A percentile compares a stretch with the other conserved stretches of the same genome.
Conservation (phyloP, 1,284 basidiomycete species). For the Mycosarcoma maydis region DNA sequence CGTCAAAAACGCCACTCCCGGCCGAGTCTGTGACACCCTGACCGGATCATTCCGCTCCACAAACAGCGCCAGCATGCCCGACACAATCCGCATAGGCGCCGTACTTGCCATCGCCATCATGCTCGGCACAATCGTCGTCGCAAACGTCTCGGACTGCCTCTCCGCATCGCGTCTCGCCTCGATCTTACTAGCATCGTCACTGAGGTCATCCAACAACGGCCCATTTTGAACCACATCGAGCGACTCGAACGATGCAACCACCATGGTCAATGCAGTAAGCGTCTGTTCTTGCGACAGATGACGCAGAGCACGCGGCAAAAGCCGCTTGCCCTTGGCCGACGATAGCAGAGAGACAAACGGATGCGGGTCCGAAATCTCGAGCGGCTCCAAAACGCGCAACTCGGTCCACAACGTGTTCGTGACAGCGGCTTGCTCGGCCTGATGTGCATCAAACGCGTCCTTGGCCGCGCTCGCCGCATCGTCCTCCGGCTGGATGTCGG, state of each 20-base stretch:
- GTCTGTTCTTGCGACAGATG: slow-evolving; percentile 82
- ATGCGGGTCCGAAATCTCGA: slow-evolving; percentile 95
- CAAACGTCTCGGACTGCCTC: slow-evolving; percentile 86
- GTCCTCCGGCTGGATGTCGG: slow-evolving; percentile 67
- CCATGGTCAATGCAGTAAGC: slow-evolving; percentile 86
- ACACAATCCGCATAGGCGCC: slow-evolving; percentile 82
- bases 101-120: slow-evolving; percentile 83
- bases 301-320: slow-evolving; percentile 88
- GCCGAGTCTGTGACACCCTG: slow-evolving; percentile 76
- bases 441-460: slow-evolving; percentile 30
- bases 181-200: slow-evolving; percentile 23
- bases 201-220: slow-evolving; percentile 31
- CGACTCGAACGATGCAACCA: slow-evolving; percentile 92
- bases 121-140: slow-evolving; percentile 84
- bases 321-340: slow-evolving; percentile 89
- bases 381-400: slow-evolving; percentile 85
- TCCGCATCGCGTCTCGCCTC: slow-evolving; percentile 75
- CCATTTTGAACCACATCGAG: slow-evolving; percentile 72
- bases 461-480: slow-evolving; percentile 25
- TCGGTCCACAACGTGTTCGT: slow-evolving; percentile 76
- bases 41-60: slow-evolving; percentile 83
- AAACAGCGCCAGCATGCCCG: slow-evolving; percentile 84
- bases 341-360: slow-evolving; percentile 93
- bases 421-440: slow-evolving; percentile 46
- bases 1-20: slow-evolving; percentile 90